Percentiles rank a stretch among this genome's conserved stretches.
These are phyloP conservation scores for Leishmania arabica DNA, from an alignment of 208 protist species.

Conservation along the genomic window DNA sequence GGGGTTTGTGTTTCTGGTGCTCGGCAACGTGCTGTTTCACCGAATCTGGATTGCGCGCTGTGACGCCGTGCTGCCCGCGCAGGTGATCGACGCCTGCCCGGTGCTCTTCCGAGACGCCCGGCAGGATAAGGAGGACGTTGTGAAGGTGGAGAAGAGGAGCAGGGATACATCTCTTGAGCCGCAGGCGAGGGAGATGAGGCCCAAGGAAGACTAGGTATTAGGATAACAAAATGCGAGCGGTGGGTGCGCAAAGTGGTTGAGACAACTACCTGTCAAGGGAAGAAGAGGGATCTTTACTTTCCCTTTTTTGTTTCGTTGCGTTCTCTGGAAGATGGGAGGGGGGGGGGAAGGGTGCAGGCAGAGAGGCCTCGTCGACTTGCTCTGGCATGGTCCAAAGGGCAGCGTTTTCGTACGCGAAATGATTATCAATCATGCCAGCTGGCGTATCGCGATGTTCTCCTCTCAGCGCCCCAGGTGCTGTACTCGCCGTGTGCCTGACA, in stretches of 20 bases:
- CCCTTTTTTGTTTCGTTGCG: not conserved
- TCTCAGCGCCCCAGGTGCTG: not conserved
- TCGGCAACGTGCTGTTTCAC: slow-evolving; percentile 76
- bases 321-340: not conserved
- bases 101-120: slow-evolving; percentile 33
- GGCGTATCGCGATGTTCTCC: not conserved
- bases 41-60: slow-evolving; percentile 45
- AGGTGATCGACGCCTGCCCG: slow-evolving; percentile 37
- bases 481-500: not conserved
- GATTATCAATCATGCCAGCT: not conserved
- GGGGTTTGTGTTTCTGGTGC: slow-evolving; percentile 60
- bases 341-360: not conserved
- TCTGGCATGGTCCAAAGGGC: not conserved
- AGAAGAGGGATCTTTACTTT: not conserved
- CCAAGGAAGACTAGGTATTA: not conserved
- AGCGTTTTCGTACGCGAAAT: not conserved
- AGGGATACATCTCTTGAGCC: not conserved
- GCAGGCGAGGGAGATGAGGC: not conserved
- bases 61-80: slow-evolving; percentile 42
- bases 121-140: not conserved
- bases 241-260: not conserved
- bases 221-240: not conserved
- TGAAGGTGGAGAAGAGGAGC: not conserved
- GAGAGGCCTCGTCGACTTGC: not conserved
- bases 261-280: not conserved